A percentile compares a stretch with the other conserved stretches of the same genome.
Evolutionary conservation across 257 asterid species (phyloP).

Genomic region (Lycium barbarum): DNA sequence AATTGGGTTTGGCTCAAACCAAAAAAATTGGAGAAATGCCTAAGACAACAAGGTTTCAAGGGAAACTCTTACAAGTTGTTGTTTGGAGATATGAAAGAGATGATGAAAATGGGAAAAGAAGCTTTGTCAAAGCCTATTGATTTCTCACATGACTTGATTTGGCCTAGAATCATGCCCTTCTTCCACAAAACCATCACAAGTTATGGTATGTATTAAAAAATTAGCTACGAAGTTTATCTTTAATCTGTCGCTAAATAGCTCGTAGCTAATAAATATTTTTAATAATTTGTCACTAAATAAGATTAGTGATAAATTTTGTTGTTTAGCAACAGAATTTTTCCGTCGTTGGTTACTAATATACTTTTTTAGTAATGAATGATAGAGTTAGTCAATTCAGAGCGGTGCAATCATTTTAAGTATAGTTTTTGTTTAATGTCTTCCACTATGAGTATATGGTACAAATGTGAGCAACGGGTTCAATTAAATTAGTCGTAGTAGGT

Average conservation of each 20-base stretch:
- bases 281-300: too few relatives aligned
- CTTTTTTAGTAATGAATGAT: too few relatives aligned
- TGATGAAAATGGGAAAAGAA: conserved; percentile 18
- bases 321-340: too few relatives aligned
- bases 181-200: conserved; percentile 32
- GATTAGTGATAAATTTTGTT: too few relatives aligned
- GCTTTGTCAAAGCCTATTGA: conserved; percentile 39
- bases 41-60: conserved; percentile 37
- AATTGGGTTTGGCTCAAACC: conserved; percentile 46
- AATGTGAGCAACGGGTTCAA: not conserved
- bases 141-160: conserved; percentile 33
- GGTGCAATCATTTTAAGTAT: not conserved
- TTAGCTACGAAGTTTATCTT: too few relatives aligned
- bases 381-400: not conserved
- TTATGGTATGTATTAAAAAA: conserved; percentile 33
- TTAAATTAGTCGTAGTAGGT: too few relatives aligned
- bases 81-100: conserved; percentile 42
- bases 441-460: too few relatives aligned
- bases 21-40: conserved; percentile 40
- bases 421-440: not conserved
- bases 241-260: too few relatives aligned
- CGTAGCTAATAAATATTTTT: too few relatives aligned
- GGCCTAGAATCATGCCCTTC: conserved; percentile 41
- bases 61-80: conserved; percentile 42
- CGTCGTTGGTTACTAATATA: too few relatives aligned